These are phyloP conservation scores for Aspergillus affinis DNA, from an alignment of 495 filamentous ascomycete species.

Conservation along the genomic window DNA sequence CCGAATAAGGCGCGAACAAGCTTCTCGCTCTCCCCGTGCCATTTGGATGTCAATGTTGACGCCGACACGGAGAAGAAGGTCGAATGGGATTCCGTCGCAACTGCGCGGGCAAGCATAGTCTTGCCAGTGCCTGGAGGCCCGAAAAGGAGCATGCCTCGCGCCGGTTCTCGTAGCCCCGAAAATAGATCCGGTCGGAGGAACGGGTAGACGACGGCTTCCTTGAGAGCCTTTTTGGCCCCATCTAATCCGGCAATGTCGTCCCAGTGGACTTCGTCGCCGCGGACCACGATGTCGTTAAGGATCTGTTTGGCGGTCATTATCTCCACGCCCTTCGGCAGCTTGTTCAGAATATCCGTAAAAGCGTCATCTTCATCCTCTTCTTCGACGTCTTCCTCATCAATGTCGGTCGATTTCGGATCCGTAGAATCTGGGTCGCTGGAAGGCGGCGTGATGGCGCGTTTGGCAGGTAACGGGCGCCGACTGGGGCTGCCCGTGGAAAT, in stretches of 20 bases:
- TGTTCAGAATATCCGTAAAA: constrained; percentile 64
- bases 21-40: constrained; percentile 95
- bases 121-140: constrained; percentile 96
- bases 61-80: constrained; percentile 98
- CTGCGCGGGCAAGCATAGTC: constrained; percentile 95
- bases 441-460: constrained; percentile 40
- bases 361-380: constrained; percentile 45
- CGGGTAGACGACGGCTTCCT: constrained; percentile 96
- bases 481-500: constrained; percentile 24
- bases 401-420: constrained; percentile 27
- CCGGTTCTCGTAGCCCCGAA: constrained; percentile 90
- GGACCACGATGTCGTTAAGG: constrained; percentile 91
- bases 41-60: constrained; percentile 92
- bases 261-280: constrained; percentile 96
- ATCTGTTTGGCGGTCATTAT: constrained; percentile 82
- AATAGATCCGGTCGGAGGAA: constrained; percentile 96
- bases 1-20: constrained; percentile 91
- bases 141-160: constrained; percentile 93
- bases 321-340: constrained; percentile 79
- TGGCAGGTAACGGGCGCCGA: constrained; percentile 26
- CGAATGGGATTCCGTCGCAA: constrained; percentile 90
- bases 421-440: constrained; percentile 47
- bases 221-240: constrained; percentile 84
- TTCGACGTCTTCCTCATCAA: constrained; percentile 35
- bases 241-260: constrained; percentile 90